Conservation (phyloP, 2,329 filamentous ascomycete genomes). For the Exserohilum turcica region DNA sequence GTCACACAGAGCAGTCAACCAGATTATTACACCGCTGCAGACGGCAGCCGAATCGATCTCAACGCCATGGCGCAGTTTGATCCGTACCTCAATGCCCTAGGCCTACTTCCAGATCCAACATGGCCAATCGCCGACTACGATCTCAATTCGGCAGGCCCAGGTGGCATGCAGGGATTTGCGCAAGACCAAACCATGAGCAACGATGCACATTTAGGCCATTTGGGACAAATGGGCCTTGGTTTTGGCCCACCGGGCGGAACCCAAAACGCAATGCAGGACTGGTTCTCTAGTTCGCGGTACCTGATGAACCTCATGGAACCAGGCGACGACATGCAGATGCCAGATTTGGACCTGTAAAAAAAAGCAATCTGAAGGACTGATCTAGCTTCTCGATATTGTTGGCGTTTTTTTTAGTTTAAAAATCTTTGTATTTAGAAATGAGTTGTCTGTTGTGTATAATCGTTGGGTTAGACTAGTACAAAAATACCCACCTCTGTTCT, state of each 20-base stretch:
- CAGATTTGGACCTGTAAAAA: conserved; percentile 26
- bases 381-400: too few species aligned
- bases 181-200: conserved; percentile 1
- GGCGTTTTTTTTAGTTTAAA: too few species aligned
- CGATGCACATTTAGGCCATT: not conserved
- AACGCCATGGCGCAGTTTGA: conserved; percentile 57
- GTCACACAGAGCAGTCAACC: conserved; percentile 9
- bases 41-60: conserved; percentile 24
- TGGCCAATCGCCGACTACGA: conserved; percentile 29
- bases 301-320: conserved; percentile 67
- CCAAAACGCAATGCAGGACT: conserved; percentile 62
- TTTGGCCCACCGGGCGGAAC: conserved; percentile 14
- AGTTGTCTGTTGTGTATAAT: too few species aligned
- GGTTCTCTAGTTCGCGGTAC: conserved; percentile 69
- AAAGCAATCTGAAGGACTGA: not conserved
- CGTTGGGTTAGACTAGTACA: too few species aligned
- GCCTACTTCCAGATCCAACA: conserved; percentile 58
- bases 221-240: conserved; percentile 10
- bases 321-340: conserved; percentile 55
- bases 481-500: too few species aligned
- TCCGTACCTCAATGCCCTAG: conserved; percentile 67
- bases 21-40: conserved; percentile 20
- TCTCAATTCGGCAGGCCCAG: not conserved
- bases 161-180: conserved; percentile 16
- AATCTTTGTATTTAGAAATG: too few species aligned